Percentiles rank a stretch among this genome's conserved stretches.
Conservation (phyloP, 495 filamentous ascomycete species). For the Niebla homalea region DNA sequence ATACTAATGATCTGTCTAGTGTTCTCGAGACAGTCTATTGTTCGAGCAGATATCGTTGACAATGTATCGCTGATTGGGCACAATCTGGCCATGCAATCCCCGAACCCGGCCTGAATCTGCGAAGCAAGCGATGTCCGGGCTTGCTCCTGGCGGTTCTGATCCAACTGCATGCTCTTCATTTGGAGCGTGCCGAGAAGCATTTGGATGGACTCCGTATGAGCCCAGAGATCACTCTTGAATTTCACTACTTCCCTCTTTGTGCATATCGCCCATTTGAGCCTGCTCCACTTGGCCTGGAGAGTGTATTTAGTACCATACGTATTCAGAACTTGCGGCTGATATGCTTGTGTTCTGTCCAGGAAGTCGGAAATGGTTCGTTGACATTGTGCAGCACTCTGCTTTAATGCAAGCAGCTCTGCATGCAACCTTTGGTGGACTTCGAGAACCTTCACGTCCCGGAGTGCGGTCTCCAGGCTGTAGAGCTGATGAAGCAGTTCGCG, state of each 20-base stretch:
- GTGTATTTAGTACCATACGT: neutral
- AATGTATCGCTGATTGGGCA: constrained; percentile 3
- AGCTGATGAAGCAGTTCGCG: constrained; percentile 18
- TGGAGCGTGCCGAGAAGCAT: constrained; percentile 16
- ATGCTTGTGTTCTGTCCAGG: constrained; percentile 13
- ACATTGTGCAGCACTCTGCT: constrained; percentile 19
- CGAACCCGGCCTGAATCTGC: constrained; percentile 9
- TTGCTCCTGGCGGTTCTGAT: neutral
- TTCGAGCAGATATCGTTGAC: constrained; percentile 9
- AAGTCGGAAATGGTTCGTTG: constrained; percentile 21
- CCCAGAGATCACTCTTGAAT: constrained; percentile 20
- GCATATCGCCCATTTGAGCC: constrained; percentile 21
- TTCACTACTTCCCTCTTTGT: constrained; percentile 18
- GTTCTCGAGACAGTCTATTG: constrained; percentile 10
- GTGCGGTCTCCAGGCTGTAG: constrained; percentile 19
- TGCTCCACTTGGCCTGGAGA: constrained; percentile 15
- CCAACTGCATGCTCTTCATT: constrained; percentile 11
- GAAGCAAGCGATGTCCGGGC: constrained; percentile 4
- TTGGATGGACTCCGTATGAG: constrained; percentile 20
- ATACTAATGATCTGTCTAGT: constrained; percentile 9
- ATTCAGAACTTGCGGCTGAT: constrained; percentile 17
- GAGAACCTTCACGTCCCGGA: constrained; percentile 18
- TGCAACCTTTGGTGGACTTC: constrained; percentile 14
- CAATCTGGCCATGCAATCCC: constrained; percentile 10
- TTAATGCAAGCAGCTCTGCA: constrained; percentile 14